Evolutionary conservation across 345 rosid species (phyloP), one percentile per base, ranked within the genome.

Genomic region (Dovyalis caffra): DNA sequence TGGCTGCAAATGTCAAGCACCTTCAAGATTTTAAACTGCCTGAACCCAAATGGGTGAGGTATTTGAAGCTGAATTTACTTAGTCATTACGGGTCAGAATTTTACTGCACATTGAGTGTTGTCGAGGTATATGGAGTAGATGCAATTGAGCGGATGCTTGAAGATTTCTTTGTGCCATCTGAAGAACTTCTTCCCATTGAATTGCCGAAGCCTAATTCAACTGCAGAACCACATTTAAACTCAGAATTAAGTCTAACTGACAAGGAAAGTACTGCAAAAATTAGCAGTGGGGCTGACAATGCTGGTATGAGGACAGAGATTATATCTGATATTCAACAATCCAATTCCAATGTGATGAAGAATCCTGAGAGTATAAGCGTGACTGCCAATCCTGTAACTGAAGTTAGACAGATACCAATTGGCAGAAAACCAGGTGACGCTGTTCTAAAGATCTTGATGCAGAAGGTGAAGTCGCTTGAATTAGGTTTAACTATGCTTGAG

Each of bases 111-210:
- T 68, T 95, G 74, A 92, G 97, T 68, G 88, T 85, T 61, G 78
- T 92, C 14, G 97, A 92, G 85, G 97, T 95, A 8, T 87, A 86
- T 63, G 99, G 97, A 33, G 91, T 92, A 12, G 97, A 95, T 82
- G 99, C 97, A 34, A 90, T 95, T 47, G 94, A 92, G 80, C 83
- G 89, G 65, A 95, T 95, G 99, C 90, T 95, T 45, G 97, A 95
- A 82, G 99, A 95, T 88, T 90, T 95, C 63, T 84, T 91, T 71
- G 87, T 90, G 63, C 79, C 82, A 23, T 57, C 94, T 2, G 87
- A 83, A 77, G 85, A 85, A 58, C 71, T 83, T 58, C 76, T 31
- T 70, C 75, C 84, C 4, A 74, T 65, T 66, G 86, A 86, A 76
- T 76, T 78, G 61, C 73, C 62, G 56, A 78, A 79, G 67, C 85